Evolutionary conservation across 2,329 filamentous ascomycete species (phyloP).

Genomic region (Xylariaceae sp.): DNA sequence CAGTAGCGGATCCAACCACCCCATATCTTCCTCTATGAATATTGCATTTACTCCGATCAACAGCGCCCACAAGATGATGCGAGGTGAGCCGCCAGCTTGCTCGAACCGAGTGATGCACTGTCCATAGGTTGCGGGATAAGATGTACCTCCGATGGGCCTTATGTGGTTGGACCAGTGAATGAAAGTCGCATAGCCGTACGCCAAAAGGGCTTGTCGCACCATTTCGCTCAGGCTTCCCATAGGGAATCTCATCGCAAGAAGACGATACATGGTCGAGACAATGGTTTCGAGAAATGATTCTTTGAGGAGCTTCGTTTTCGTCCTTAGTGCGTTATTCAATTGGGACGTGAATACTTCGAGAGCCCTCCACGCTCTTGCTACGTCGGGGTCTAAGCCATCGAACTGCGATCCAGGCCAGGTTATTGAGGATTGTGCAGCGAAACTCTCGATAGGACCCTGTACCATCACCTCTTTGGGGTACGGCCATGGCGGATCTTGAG

Average conservation of each 20-base stretch:
- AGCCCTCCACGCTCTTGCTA: neutral
- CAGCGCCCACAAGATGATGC: neutral
- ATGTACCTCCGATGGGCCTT: neutral
- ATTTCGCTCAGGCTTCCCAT: neutral
- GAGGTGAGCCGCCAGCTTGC: neutral
- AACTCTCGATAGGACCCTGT: neutral
- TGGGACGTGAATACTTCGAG: neutral
- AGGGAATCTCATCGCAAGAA: neutral
- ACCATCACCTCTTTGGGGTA: neutral
- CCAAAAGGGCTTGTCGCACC: neutral
- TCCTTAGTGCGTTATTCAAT: neutral
- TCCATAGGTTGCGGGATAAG: neutral
- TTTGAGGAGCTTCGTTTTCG: neutral
- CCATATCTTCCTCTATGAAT: neutral
- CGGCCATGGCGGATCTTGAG: neutral
- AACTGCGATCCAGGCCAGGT: neutral
- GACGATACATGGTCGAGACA: neutral
- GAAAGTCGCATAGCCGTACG: neutral
- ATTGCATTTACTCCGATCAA: neutral
- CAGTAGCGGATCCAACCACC: neutral
- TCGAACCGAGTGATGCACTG: neutral
- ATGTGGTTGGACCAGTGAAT: neutral
- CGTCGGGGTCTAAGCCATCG: neutral
- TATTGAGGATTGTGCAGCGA: neutral
- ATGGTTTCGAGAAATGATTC: neutral